phyloP scores from a whole-genome alignment of 805 yeast species.

The Suhomyces canberraensis region DNA sequence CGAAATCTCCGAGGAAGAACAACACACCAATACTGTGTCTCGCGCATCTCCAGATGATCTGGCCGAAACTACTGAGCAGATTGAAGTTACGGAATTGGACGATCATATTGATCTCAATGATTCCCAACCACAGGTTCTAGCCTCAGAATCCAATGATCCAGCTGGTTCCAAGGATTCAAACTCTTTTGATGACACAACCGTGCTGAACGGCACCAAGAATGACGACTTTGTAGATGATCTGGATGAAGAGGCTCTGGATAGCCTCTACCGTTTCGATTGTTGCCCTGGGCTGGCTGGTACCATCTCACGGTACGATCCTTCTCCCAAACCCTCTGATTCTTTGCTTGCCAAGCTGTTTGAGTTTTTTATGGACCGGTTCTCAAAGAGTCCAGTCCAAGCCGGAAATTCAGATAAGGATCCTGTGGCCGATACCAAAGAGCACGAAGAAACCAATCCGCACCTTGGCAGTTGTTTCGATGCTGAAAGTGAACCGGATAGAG shows the following conservation, averaged over 20 bases:
- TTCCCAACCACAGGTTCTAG: too few species aligned
- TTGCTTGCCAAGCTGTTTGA: neutral
- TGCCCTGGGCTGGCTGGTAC: conserved; percentile 7
- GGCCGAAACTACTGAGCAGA: too few species aligned
- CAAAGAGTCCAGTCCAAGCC: neutral
- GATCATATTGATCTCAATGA: too few species aligned
- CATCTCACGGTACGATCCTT: conserved; percentile 6
- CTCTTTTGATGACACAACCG: conserved; percentile 1
- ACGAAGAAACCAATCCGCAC: too few species aligned
- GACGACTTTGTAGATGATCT: neutral
- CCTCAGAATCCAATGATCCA: neutral
- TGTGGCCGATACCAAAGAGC: too few species aligned
- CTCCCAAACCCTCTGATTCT: neutral
- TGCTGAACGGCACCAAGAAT: conserved; percentile 3
- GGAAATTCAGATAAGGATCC: too few species aligned
- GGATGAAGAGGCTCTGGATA: conserved; percentile 4
- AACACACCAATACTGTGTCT: too few species aligned
- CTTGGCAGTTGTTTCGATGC: too few species aligned
- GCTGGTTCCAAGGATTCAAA: neutral
- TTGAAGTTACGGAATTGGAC: too few species aligned
- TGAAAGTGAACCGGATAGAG: conserved; percentile 1
- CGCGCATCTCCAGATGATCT: too few species aligned
- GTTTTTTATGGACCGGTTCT: neutral
- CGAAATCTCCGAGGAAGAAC: too few species aligned
- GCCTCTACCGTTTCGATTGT: conserved; percentile 1